Base-by-base conservation (phyloP, 2,329 filamentous ascomycete genomes). In the Pseudogymnoascus pannorum region DNA sequence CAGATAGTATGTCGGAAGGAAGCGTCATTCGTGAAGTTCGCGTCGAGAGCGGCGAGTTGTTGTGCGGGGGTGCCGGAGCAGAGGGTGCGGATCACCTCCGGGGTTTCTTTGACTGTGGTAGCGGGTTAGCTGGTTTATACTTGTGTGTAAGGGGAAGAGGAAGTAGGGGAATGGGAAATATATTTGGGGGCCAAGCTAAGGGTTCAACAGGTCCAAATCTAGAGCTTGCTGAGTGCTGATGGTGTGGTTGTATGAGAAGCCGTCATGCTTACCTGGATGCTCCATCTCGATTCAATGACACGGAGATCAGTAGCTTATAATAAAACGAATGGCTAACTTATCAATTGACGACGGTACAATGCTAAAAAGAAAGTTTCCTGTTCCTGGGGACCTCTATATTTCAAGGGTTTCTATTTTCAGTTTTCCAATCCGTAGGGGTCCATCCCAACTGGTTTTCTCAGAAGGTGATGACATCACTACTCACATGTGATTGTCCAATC, bases 1-100 rank as follows among this genome's bases (percentile, higher is more conserved):
- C 88, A 92, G 72, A 93, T 87, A 0, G 91, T 91, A 67, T 96
- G 91, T 2, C 82, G 81, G 71, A 96, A 94, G 29, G 84, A 81
- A 7, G 89, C 88, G 68, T 87, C 77, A 8, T 81, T 81, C 0
- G 87, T 83, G 73, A 92, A 96, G 75, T 89, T 92, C n/a, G 77
- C 78, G 62, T 88, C 79, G 22, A 96, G 77, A 0, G 87, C 78
- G 3, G 79, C 76, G 61, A 80, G 75, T 73, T 95, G 91, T 33
- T 87, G 76, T 1, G 81, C 78, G 0, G 87, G 86, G 0, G 81
- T 79, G 51, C 87, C 86, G 71, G 88, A 84, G 40, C 84, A 87
- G 62, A 96, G 81, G 35, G 81, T 77, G 62, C 80, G 80, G 72
- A 96, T 89, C 60, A 96, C 78, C 9, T 74, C 72, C 20, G 78